Percentiles rank a stretch among this genome's conserved stretches.
These are phyloP conservation scores for Yarrowia porcina DNA, from an alignment of 805 yeast species.

Conservation along the genomic window DNA sequence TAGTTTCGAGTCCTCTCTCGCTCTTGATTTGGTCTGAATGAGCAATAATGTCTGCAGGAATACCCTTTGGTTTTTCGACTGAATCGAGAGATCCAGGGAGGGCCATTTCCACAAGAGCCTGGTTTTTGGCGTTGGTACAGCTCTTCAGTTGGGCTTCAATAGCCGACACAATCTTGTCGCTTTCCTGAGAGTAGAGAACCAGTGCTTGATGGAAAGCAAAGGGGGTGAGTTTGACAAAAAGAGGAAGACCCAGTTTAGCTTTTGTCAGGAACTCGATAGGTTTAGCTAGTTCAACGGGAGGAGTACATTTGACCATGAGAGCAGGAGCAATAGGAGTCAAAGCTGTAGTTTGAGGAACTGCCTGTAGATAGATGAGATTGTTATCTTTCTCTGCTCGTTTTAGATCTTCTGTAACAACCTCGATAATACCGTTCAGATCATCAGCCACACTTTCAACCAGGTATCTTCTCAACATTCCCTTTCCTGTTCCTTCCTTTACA, in stretches of 20 bases:
- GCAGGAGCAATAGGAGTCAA: slow-evolving; percentile 45
- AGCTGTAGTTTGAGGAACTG: slow-evolving; percentile 49
- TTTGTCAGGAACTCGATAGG: slow-evolving; percentile 36
- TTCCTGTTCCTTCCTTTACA: slow-evolving; percentile 34
- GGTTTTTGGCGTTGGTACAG: slow-evolving; percentile 35
- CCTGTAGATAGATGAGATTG: slow-evolving; percentile 69
- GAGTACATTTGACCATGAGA: slow-evolving; percentile 52
- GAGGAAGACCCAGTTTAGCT: slow-evolving; percentile 30
- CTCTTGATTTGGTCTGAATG: slow-evolving; percentile 54
- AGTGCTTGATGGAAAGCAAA: slow-evolving; percentile 61
- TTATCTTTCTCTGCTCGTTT: slow-evolving; percentile 70
- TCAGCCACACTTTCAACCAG: slow-evolving; percentile 45
- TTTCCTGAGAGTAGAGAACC: slow-evolving; percentile 56
- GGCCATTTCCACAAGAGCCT: slow-evolving; percentile 3
- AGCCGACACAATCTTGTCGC: slow-evolving; percentile 33
- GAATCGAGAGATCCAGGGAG: slow-evolving; percentile 64
- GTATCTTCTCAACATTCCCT: slow-evolving; percentile 41
- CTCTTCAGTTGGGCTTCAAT: slow-evolving; percentile 41
- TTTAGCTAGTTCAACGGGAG: slow-evolving; percentile 40
- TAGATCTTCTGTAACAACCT: slow-evolving; percentile 46
- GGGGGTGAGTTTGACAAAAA: slow-evolving; percentile 68
- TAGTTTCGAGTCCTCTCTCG: slow-evolving; percentile 49
- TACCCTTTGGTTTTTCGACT: slow-evolving; percentile 50
- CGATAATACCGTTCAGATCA: slow-evolving; percentile 52
- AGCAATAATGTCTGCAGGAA: slow-evolving; percentile 57